phyloP scores from a whole-genome alignment of 768 basidiomycete genomes.

The Agaricus sinodeliciosus region DNA sequence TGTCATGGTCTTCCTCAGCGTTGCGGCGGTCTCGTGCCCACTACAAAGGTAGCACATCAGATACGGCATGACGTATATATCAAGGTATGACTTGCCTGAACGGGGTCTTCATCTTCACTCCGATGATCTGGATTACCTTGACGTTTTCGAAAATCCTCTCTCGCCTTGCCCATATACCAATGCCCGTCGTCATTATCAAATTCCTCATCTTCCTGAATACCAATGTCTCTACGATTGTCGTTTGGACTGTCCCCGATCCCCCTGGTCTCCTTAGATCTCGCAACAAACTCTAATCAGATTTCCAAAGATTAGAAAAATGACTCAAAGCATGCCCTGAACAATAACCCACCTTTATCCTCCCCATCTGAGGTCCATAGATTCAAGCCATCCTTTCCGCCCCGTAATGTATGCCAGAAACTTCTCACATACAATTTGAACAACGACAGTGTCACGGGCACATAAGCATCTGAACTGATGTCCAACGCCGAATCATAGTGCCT shows the following conservation, averaged over 20 bases:
- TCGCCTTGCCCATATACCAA: conserved; percentile 82
- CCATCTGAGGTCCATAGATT: conserved; percentile 59
- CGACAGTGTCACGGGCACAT: conserved; percentile 80
- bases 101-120: conserved; percentile 61
- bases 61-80: not conserved
- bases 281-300: conserved; percentile 8
- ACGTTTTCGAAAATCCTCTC: conserved; percentile 64
- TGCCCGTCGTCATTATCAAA: conserved; percentile 54
- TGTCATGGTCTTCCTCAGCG: conserved; percentile 65
- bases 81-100: conserved; percentile 43
- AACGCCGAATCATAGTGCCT: conserved; percentile 88
- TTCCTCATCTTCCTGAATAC: conserved; percentile 27
- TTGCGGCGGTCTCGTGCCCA: conserved; percentile 75
- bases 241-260: conserved; percentile 34
- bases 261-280: conserved; percentile 24
- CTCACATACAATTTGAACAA: conserved; percentile 75
- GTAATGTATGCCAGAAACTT: conserved; percentile 78
- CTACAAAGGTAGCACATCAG: conserved; percentile 24
- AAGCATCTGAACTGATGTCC: conserved; percentile 85
- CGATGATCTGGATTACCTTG: conserved; percentile 27
- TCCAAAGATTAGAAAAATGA: not conserved
- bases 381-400: conserved; percentile 63
- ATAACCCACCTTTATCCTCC: conserved; percentile 32
- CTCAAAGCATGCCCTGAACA: not conserved
- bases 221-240: conserved; percentile 20